phyloP scores from a whole-genome alignment of 805 yeast species.

The Wickerhamia fluorescens region DNA sequence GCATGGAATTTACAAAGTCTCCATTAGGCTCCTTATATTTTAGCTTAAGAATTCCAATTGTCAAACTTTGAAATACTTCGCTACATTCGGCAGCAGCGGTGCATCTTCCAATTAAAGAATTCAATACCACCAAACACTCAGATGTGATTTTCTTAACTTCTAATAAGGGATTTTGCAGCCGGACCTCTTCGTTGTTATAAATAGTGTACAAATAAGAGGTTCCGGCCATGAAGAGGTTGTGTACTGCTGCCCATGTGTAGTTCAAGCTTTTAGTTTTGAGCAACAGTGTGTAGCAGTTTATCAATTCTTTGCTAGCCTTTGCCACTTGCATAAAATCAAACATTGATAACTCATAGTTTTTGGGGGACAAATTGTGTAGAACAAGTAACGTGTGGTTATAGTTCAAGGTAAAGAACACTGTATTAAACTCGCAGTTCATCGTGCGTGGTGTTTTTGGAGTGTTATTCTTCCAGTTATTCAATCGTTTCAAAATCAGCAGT shows the following conservation, averaged over 20 bases:
- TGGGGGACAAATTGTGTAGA: slow-evolving; percentile 74
- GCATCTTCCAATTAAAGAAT: slow-evolving; percentile 59
- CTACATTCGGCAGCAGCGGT: slow-evolving; percentile 72
- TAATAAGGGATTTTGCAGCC: slow-evolving; percentile 37
- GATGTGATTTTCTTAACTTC: slow-evolving; percentile 43
- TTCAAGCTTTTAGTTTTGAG: slow-evolving; percentile 54
- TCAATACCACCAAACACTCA: slow-evolving; percentile 51
- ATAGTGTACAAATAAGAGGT: slow-evolving; percentile 74
- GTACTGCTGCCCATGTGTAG: slow-evolving; percentile 92
- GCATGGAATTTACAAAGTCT: slow-evolving; percentile 8
- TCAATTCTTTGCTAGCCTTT: slow-evolving; percentile 60
- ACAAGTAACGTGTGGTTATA: slow-evolving; percentile 68
- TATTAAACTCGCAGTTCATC: slow-evolving; percentile 71
- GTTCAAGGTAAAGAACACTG: slow-evolving; percentile 64
- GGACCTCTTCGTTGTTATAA: slow-evolving; percentile 56
- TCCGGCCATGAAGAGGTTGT: slow-evolving; percentile 83
- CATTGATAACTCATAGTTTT: slow-evolving; percentile 44
- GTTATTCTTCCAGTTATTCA: slow-evolving; percentile 56
- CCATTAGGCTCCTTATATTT: slow-evolving; percentile 35
- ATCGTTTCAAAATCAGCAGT: slow-evolving; percentile 37
- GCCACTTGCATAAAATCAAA: slow-evolving; percentile 52
- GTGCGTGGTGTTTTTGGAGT: slow-evolving; percentile 50
- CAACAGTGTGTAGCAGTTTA: slow-evolving; percentile 54
- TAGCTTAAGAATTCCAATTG: slow-evolving; percentile 63
- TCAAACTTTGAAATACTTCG: slow-evolving; percentile 62